phyloP scores from a whole-genome alignment of 2,329 filamentous ascomycete genomes.

The Fusarium sp. region DNA sequence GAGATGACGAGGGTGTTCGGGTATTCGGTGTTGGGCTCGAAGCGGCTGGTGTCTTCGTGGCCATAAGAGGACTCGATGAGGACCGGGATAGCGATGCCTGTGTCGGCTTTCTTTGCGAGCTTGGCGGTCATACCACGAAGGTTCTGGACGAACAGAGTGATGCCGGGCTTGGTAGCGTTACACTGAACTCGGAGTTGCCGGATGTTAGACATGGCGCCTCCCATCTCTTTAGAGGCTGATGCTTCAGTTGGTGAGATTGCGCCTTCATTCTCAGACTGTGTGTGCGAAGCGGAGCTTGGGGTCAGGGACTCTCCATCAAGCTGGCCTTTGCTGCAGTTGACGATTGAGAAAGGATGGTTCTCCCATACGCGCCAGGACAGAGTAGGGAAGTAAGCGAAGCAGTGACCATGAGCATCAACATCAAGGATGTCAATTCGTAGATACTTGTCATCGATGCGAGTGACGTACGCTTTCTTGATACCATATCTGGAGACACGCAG shows the following conservation, averaged over 20 bases:
- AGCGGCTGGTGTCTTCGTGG: conserved; percentile 34
- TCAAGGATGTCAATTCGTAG: conserved; percentile 43
- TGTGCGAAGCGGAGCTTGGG: not conserved
- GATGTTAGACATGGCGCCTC: not conserved
- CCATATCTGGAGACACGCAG: conserved; percentile 33
- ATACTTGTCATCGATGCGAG: conserved; percentile 43
- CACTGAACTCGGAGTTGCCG: not conserved
- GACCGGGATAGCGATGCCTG: conserved; percentile 33
- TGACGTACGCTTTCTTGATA: conserved; percentile 42
- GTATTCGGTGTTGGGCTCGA: conserved; percentile 34
- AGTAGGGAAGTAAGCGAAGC: conserved; percentile 45
- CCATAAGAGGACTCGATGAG: conserved; percentile 45
- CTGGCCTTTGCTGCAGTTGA: conserved; percentile 27
- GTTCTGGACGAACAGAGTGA: conserved; percentile 41
- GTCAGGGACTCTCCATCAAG: not conserved
- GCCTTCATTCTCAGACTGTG: conserved; percentile 22
- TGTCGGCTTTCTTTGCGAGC: conserved; percentile 27
- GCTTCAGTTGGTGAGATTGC: not conserved
- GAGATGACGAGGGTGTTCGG: conserved; percentile 44
- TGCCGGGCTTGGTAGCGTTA: conserved; percentile 24
- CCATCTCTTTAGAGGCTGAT: conserved; percentile 25
- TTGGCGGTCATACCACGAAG: conserved; percentile 39
- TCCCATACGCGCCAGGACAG: conserved; percentile 47
- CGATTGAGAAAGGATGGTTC: conserved; percentile 47
- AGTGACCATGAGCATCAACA: conserved; percentile 41